Percentiles rank a stretch among this genome's conserved stretches.
phyloP scores from a whole-genome alignment of 2,329 filamentous ascomycete species.

The Stachybotrys echinatus region DNA sequence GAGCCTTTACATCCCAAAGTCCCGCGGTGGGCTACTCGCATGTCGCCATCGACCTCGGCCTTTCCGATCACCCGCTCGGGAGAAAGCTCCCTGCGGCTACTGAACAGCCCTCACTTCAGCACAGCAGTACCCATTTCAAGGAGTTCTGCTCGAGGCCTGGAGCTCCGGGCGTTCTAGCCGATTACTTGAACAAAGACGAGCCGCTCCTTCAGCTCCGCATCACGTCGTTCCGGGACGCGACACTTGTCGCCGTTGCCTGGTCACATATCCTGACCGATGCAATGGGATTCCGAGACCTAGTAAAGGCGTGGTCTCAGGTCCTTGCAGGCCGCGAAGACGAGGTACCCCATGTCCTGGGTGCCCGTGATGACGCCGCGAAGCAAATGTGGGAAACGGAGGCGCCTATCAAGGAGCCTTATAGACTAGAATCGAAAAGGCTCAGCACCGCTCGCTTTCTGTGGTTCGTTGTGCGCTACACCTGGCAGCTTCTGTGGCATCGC shows the following conservation, averaged over 20 bases:
- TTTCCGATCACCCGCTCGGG: slow-evolving; percentile 36
- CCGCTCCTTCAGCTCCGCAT: slow-evolving; percentile 43
- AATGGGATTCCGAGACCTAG: slow-evolving; percentile 33
- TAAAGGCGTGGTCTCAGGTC: slow-evolving; percentile 39
- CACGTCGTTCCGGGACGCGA: slow-evolving; percentile 41
- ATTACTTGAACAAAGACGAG: slow-evolving; percentile 32
- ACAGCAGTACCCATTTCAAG: neutral
- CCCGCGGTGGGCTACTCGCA: slow-evolving; percentile 37
- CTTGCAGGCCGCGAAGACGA: slow-evolving; percentile 35
- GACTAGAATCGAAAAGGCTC: neutral
- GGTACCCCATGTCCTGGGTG: slow-evolving; percentile 19
- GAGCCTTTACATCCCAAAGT: slow-evolving; percentile 18
- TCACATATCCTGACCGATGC: slow-evolving; percentile 43
- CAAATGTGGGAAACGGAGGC: neutral
- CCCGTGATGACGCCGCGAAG: neutral
- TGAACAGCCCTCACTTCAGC: neutral
- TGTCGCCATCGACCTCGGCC: slow-evolving; percentile 22
- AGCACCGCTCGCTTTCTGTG: neutral
- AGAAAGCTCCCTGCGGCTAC: slow-evolving; percentile 26
- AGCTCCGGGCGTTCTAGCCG: slow-evolving; percentile 20
- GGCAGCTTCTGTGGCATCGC: neutral
- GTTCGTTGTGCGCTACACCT: neutral
- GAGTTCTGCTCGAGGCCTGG: neutral
- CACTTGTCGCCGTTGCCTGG: slow-evolving; percentile 38
- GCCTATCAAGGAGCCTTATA: neutral